phyloP scores from a whole-genome alignment of 768 basidiomycete genomes.

The Sarcomyxa edulis region DNA sequence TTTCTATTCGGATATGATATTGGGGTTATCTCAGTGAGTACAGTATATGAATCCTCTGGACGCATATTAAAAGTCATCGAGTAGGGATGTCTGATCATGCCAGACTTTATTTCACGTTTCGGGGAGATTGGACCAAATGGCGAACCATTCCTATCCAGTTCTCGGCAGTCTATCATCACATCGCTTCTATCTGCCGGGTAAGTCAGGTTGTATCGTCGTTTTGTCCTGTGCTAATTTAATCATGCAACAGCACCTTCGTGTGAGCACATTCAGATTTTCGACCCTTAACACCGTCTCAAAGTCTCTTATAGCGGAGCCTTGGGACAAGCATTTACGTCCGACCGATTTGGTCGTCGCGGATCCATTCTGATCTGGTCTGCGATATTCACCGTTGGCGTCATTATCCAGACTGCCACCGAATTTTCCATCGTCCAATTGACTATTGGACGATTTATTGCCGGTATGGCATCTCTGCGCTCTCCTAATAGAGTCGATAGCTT shows the following conservation, averaged over 20 bases:
- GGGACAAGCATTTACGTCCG: slow-evolving; percentile 69
- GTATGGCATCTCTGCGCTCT: too few species aligned
- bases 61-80: too few species aligned
- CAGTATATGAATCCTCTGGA: neutral
- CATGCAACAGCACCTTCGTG: slow-evolving; percentile 41
- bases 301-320: slow-evolving; percentile 46
- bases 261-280: slow-evolving; percentile 19
- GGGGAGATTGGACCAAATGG: slow-evolving; percentile 48
- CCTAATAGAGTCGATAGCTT: too few species aligned
- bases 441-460: slow-evolving; percentile 70
- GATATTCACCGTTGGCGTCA: slow-evolving; percentile 66
- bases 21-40: slow-evolving; percentile 67
- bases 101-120: slow-evolving; percentile 68
- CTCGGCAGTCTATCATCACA: slow-evolving; percentile 72
- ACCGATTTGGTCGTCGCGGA: slow-evolving; percentile 64
- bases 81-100: slow-evolving; percentile 79
- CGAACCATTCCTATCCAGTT: slow-evolving; percentile 45
- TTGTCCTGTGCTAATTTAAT: slow-evolving; percentile 2
- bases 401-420: slow-evolving; percentile 63
- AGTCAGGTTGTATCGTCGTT: slow-evolving; percentile 11
- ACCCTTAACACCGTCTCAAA: neutral
- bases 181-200: slow-evolving; percentile 74
- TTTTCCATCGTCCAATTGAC: slow-evolving; percentile 61
- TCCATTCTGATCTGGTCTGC: slow-evolving; percentile 74
- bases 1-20: slow-evolving; percentile 76